Evolutionary conservation across 2,329 filamentous ascomycete species (phyloP).

Genomic region (Monosporascus sp.): DNA sequence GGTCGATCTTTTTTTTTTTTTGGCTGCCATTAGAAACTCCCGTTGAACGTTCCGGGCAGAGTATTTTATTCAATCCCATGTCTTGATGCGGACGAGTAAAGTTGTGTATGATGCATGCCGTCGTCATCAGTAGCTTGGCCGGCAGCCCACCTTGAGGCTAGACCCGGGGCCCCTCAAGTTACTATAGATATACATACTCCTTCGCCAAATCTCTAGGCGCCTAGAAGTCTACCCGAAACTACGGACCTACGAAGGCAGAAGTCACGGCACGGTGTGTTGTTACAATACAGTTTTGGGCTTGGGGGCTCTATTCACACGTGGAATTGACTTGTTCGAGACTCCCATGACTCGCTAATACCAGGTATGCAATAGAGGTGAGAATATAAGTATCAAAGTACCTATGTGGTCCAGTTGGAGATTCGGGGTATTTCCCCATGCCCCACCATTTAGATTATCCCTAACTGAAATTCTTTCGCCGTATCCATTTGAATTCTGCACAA

Average conservation of each 20-base stretch:
- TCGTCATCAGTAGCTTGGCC: neutral
- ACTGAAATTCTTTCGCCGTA: neutral
- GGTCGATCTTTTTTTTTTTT: neutral
- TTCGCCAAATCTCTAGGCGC: neutral
- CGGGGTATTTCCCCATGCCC: neutral
- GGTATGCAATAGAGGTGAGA: no score
- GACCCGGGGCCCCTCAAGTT: neutral
- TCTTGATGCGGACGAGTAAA: no score
- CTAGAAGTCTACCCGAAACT: neutral
- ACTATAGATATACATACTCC: neutral
- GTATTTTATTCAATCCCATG: no score
- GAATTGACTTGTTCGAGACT: no score
- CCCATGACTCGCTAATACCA: no score
- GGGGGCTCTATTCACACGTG: no score
- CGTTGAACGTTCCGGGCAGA: neutral
- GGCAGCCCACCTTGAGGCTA: neutral
- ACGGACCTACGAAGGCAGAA: neutral
- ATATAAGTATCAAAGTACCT: no score
- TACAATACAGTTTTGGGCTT: no score
- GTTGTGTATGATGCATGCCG: neutral
- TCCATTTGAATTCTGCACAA: no score
- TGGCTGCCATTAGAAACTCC: neutral
- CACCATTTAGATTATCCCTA: neutral
- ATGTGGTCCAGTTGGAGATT: no score
- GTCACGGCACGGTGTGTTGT: no score